These are phyloP conservation scores for Fusarium pseudocircinatum DNA, from an alignment of 2,329 filamentous ascomycete species.

Conservation along the genomic window DNA sequence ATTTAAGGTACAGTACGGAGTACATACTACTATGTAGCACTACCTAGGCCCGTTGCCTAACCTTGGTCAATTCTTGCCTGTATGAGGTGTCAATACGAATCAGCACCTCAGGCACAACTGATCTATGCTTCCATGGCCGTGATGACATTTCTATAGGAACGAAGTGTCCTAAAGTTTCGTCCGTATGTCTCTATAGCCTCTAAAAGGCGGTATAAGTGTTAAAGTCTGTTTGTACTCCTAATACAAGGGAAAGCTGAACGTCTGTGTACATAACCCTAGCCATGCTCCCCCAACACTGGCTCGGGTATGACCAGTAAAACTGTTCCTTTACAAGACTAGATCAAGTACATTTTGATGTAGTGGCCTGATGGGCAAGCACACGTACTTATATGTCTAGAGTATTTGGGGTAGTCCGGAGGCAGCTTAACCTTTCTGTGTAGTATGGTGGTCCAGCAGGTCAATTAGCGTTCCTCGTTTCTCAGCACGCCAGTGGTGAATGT, in stretches of 20 bases:
- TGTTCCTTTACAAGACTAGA: background rate
- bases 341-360: background rate
- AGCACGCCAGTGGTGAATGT: background rate
- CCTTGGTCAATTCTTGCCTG: background rate
- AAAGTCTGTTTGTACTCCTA: background rate
- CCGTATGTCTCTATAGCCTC: background rate
- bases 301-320: background rate
- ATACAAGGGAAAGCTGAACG: background rate
- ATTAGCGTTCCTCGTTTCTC: background rate
- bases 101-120: background rate
- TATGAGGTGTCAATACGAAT: background rate
- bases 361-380: background rate
- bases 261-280: background rate
- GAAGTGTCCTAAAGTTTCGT: background rate
- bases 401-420: background rate
- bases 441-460: background rate
- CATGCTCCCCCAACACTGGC: background rate
- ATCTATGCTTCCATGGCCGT: background rate
- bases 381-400: background rate
- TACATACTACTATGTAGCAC: too few relatives aligned
- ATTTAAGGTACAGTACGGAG: too few relatives aligned
- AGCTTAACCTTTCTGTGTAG: background rate
- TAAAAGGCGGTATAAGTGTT: constrained; percentile 19
- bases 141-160: background rate
- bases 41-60: background rate